Conservation (phyloP, 345 rosid genomes). For the Lepidium africanum region DNA sequence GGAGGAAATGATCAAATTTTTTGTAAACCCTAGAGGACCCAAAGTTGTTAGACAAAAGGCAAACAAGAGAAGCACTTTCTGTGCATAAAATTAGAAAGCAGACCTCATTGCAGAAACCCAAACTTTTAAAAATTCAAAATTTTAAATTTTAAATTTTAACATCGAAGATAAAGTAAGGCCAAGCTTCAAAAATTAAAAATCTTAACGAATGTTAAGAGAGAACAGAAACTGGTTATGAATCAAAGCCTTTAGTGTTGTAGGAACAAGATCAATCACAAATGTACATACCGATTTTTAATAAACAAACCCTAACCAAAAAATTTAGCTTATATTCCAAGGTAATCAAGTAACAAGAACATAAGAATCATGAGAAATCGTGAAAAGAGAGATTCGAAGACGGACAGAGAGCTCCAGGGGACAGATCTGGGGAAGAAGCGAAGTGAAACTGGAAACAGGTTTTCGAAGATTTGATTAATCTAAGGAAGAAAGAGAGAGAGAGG, state of each 20-base stretch:
- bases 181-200: not conserved
- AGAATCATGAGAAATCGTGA: not conserved
- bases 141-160: constrained; percentile 2
- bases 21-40: not conserved
- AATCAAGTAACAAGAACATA: not conserved
- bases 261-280: constrained; percentile 1
- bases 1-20: constrained; percentile 7
- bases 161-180: not conserved
- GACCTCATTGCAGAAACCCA: not conserved
- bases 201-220: not conserved
- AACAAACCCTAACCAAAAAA: constrained; percentile 14
- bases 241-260: not conserved
- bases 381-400: not conserved
- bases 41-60: constrained; percentile 1
- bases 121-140: not conserved
- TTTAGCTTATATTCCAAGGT: not conserved
- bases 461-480: constrained; percentile 1
- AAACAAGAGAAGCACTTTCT: constrained; percentile 11
- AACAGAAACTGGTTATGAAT: not conserved
- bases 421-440: constrained; percentile 41
- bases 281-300: not conserved
- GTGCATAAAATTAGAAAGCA: not conserved
- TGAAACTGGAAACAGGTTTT: constrained; percentile 15
- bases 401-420: constrained; percentile 24
- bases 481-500: constrained; percentile 8